phyloP scores from a whole-genome alignment of 2,329 filamentous ascomycete genomes.

The Clonostachys rosea region DNA sequence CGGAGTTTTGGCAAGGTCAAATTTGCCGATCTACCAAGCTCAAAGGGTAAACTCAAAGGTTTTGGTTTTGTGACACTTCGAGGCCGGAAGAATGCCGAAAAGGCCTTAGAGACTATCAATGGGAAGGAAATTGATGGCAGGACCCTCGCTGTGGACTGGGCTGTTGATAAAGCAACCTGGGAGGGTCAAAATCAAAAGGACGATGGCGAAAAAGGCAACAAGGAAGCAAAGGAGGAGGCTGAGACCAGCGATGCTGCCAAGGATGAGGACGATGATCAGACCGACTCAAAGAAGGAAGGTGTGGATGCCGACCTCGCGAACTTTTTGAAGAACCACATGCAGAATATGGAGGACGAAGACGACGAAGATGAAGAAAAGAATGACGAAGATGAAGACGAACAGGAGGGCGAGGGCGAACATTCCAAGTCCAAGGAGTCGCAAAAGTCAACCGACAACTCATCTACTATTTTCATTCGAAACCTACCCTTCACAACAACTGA shows the following conservation, averaged over 20 bases:
- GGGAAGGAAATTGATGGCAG: constrained; percentile 87
- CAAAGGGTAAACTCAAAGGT: constrained; percentile 71
- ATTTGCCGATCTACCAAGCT: constrained; percentile 77
- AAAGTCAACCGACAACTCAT: constrained; percentile 56
- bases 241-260: constrained; percentile 20
- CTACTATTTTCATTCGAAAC: constrained; percentile 89
- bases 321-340: constrained; percentile 54
- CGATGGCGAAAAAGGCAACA: constrained; percentile 21
- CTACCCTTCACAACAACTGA: constrained; percentile 86
- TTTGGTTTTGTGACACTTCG: constrained; percentile 92
- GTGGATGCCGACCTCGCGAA: constrained; percentile 42
- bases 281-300: constrained; percentile 32
- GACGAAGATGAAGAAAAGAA: constrained; percentile 40
- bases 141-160: constrained; percentile 91
- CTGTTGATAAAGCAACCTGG: constrained; percentile 88
- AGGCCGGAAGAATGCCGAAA: constrained; percentile 86
- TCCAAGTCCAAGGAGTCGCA: constrained; percentile 11
- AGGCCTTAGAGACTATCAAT: constrained; percentile 79
- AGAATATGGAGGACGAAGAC: constrained; percentile 53
- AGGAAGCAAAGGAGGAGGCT: constrained; percentile 20
- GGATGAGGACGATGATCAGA: constrained; percentile 15
- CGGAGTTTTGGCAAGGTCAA: constrained; percentile 88
- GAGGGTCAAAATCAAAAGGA: constrained; percentile 78
- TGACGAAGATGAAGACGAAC: constrained; percentile 35
- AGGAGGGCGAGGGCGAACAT: constrained; percentile 17